Evolutionary conservation across 2,329 filamentous ascomycete species (phyloP), one percentile per base, ranked within the genome.

Genomic region (Emydomyces testavorans): DNA sequence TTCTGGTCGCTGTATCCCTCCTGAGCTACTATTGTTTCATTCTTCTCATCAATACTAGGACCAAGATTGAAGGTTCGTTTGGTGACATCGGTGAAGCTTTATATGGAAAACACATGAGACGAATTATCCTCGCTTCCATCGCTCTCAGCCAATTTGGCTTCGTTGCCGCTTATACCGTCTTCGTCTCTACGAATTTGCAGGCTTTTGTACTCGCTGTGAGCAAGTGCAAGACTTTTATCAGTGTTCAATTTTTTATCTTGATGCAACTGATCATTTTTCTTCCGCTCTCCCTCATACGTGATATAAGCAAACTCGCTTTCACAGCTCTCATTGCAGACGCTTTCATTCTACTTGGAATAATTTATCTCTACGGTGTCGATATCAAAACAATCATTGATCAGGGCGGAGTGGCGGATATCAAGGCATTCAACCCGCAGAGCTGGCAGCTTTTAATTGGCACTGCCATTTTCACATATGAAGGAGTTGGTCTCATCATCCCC

Each of bases 401-500:
- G 49, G 87, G 87, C 10, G 68, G 67, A n/a, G 68, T 94, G 20
- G 76, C 87, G 4, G 92, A 98, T 62, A 89, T 96, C 60, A 78
- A 84, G 56, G 76, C 83, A 60, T 96, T 98, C 75, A 98, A 98
- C 70, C 68, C 82, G 34, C 79, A 83, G 52, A 83, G 88, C 63
- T 98, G 93, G 92, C 94, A 92, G 0, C 76, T 98, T 3, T 96
- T 98, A 65, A 98, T 98, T 58, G 93, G 92, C 52, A 98, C 93
- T 0, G 92, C 93, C 23, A 96, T 98, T 63, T 98, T 98, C 70
- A 96, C 92, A 0, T 98, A 96, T 61, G 92, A 98, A 63, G 92
- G 92, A 23, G 93, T 98, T 52, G 93, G 92, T 10, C 78, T 98
- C 41, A 93, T 98, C 65, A 95, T 98, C 53, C 92, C 93, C 0